Conservation (phyloP, 139 green algal genomes). For the Eudorina sp. region DNA sequence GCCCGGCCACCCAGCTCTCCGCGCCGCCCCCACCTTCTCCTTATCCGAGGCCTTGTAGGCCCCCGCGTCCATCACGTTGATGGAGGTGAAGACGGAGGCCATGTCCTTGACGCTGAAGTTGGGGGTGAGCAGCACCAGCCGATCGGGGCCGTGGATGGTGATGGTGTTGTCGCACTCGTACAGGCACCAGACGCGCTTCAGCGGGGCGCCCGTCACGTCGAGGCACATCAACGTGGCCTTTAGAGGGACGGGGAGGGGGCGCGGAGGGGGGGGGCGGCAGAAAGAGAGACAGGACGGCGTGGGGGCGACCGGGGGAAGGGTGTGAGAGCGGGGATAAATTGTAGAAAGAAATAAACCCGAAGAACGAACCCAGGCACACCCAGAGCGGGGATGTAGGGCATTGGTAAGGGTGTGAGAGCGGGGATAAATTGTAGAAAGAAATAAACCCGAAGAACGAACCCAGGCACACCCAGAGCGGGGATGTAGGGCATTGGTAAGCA, state of each 20-base stretch:
- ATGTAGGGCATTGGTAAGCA: no score
- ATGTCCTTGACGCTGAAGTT: constrained; percentile 48
- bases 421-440: no score
- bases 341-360: no score
- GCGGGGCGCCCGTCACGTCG: constrained; percentile 38
- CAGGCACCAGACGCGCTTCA: constrained; percentile 49
- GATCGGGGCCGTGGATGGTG: constrained; percentile 39
- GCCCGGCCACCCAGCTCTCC: background rate
- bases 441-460: no score
- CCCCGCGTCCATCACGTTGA: constrained; percentile 35
- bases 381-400: no score
- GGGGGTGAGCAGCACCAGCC: constrained; percentile 33
- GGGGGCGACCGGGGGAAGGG: no score
- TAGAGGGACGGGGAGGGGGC: background rate
- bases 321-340: background rate
- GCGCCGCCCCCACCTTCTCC: constrained; percentile 6
- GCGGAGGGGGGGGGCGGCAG: background rate
- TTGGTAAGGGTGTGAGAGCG: no score
- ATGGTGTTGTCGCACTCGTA: constrained; percentile 53
- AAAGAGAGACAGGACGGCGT: no score
- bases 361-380: no score
- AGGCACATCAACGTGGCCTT: constrained; percentile 47
- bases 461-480: no score
- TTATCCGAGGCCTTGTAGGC: constrained; percentile 43
- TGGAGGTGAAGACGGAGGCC: constrained; percentile 45